Conservation (phyloP, 139 green algal genomes). For the Ulvella scutata region DNA sequence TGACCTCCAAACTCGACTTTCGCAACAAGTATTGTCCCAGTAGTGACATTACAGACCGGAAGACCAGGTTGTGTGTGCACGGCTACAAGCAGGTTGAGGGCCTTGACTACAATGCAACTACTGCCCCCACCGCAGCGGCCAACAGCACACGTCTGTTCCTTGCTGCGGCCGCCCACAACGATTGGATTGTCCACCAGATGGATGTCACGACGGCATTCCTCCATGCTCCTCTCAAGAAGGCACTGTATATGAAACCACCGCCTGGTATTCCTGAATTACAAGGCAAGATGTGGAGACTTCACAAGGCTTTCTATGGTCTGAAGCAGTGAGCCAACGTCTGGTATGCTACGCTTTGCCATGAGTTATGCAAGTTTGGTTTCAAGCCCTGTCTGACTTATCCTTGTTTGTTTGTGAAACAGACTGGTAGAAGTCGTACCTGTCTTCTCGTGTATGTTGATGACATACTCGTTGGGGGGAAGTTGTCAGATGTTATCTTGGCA, state of each 20-base stretch:
- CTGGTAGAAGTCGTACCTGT: constrained; percentile 10
- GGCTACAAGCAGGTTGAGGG: constrained; percentile 21
- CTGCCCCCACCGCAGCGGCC: constrained; percentile 13
- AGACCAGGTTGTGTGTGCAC: constrained; percentile 28
- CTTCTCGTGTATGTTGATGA: too few species aligned
- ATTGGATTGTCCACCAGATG: constrained; percentile 26
- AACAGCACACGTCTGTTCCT: constrained; percentile 14
- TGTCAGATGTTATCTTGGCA: too few species aligned
- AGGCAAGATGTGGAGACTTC: background rate
- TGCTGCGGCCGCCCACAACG: constrained; percentile 6
- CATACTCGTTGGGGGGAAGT: too few species aligned
- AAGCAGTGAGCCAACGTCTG: constrained; percentile 13
- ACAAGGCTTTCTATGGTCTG: constrained; percentile 20
- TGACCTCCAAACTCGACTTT: constrained; percentile 17
- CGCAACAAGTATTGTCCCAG: constrained; percentile 12
- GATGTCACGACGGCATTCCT: constrained; percentile 42
- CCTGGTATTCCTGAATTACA: constrained; percentile 7
- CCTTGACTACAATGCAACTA: constrained; percentile 21
- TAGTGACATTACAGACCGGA: constrained; percentile 27
- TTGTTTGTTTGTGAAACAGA: constrained; percentile 7
- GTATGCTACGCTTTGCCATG: constrained; percentile 5
- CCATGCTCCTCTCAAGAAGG: constrained; percentile 19
- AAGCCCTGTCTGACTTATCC: constrained; percentile 8
- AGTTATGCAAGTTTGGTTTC: too few species aligned
- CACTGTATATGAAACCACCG: constrained; percentile 23